Conservation (phyloP, 192 early-diverging fungal genomes). For the Backusella sp. region DNA sequence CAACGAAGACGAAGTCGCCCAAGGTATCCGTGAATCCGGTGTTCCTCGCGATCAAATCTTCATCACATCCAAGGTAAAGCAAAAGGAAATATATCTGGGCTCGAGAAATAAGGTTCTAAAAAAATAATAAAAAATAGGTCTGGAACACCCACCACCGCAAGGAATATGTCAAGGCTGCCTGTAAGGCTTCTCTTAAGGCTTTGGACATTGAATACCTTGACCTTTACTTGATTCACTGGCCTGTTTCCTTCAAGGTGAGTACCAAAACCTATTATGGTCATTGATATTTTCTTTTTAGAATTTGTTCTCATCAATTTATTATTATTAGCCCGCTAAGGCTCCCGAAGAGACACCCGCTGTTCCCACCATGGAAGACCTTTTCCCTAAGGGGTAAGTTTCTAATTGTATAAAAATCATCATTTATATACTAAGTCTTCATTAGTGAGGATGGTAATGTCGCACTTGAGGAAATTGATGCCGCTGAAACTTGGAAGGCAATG, state of each 20-base stretch:
- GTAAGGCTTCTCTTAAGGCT: conserved; percentile 65
- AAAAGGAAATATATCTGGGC: background rate
- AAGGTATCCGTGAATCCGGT: conserved; percentile 55
- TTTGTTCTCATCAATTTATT: background rate
- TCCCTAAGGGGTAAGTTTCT: conserved; percentile 30
- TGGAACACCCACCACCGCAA: conserved; percentile 67
- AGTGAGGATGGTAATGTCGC: conserved; percentile 32
- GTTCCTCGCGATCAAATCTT: conserved; percentile 75
- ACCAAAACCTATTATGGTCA: background rate
- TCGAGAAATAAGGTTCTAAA: background rate
- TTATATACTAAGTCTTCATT: background rate
- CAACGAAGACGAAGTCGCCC: conserved; percentile 80
- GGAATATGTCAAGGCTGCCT: conserved; percentile 59
- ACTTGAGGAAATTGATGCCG: conserved; percentile 43
- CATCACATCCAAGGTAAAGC: conserved; percentile 62
- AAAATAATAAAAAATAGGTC: conserved; percentile 38
- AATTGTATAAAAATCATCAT: background rate
- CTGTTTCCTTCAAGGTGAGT: conserved; percentile 51
- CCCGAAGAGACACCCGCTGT: conserved; percentile 27
- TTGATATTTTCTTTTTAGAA: background rate
- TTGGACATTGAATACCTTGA: conserved; percentile 79
- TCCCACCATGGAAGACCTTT: conserved; percentile 25
- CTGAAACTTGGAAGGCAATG: conserved; percentile 72
- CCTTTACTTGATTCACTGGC: conserved; percentile 87
- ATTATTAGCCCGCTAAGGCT: conserved; percentile 9